phyloP scores from a whole-genome alignment of 1,139 yeast species.

The Geotrichum australiense region DNA sequence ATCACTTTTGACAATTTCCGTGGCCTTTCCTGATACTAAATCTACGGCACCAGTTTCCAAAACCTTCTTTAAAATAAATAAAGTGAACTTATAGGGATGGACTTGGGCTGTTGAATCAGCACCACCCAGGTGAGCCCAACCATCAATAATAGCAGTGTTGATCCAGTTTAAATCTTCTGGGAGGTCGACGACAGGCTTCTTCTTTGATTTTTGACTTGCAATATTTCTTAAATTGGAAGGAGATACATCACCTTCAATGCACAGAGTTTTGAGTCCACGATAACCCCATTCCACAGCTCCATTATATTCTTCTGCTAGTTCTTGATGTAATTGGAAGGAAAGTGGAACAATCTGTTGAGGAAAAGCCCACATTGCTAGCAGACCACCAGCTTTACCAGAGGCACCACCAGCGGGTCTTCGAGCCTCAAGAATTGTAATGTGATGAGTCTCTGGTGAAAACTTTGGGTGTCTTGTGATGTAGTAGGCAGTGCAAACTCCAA shows the following conservation, averaged over 20 bases:
- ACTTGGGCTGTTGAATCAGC: conserved; percentile 92
- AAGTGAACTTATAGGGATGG: conserved; percentile 90
- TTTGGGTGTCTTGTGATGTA: conserved; percentile 77
- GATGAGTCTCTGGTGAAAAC: conserved; percentile 64
- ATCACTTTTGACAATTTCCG: conserved; percentile 40
- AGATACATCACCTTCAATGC: conserved; percentile 72
- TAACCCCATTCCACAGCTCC: conserved; percentile 92
- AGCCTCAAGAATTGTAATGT: conserved; percentile 83
- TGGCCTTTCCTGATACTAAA: conserved; percentile 76
- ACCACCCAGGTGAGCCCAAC: conserved; percentile 79
- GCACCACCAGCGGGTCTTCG: conserved; percentile 97
- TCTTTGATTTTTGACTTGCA: conserved; percentile 15
- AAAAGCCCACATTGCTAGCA: conserved; percentile 91
- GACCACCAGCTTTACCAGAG: conserved; percentile 95
- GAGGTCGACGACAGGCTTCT: conserved; percentile 30
- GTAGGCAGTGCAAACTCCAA: conserved; percentile 93
- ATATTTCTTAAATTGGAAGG: conserved; percentile 17
- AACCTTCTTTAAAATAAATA: conserved; percentile 70
- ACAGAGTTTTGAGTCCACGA: conserved; percentile 77
- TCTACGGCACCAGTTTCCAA: conserved; percentile 84
- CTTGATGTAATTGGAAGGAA: conserved; percentile 79
- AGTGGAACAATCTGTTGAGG: conserved; percentile 92
- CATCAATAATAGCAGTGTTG: conserved; percentile 53
- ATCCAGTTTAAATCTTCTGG: conserved; percentile 85
- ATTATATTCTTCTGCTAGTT: conserved; percentile 65